These are phyloP conservation scores for Starmerella ratchasimensis DNA, from an alignment of 805 yeast species.

Conservation along the genomic window DNA sequence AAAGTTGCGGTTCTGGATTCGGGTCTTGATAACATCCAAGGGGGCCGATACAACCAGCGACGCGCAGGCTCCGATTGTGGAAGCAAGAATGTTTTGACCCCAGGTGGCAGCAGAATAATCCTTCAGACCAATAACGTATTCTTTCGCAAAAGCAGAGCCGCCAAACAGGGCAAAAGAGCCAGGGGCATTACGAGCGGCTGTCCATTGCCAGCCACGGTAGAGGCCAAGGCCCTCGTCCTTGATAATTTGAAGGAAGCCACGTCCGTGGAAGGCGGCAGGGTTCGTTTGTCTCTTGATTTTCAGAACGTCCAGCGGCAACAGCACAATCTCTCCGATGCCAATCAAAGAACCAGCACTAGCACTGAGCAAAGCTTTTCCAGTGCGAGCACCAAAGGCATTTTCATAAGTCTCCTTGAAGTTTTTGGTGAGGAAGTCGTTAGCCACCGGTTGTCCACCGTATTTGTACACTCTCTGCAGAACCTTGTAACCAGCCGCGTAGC, in stretches of 20 bases:
- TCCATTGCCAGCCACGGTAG: constrained; percentile 99
- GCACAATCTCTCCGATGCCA: constrained; percentile 90
- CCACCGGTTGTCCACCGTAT: constrained; percentile 99
- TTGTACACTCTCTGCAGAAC: constrained; percentile 94
- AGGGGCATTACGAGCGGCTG: constrained; percentile 98
- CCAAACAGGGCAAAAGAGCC: constrained; percentile 97
- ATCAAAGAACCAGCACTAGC: constrained; percentile 96
- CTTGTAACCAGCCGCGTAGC: constrained; percentile 95
- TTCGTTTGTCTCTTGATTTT: constrained; percentile 98
- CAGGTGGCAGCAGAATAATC: constrained; percentile 90
- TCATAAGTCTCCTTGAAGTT: constrained; percentile 64
- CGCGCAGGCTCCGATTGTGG: constrained; percentile 93
- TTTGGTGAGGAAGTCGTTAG: constrained; percentile 74
- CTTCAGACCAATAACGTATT: constrained; percentile 69
- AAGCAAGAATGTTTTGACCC: constrained; percentile 87
- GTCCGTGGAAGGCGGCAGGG: constrained; percentile 98
- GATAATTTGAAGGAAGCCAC: constrained; percentile 81
- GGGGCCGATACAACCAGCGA: constrained; percentile 96
- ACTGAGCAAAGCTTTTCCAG: constrained; percentile 91
- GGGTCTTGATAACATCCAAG: constrained; percentile 90
- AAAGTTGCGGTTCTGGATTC: constrained; percentile 93
- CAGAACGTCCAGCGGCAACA: constrained; percentile 88
- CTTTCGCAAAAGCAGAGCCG: constrained; percentile 98
- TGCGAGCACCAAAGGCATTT: constrained; percentile 70
- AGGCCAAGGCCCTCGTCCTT: constrained; percentile 85